These are phyloP conservation scores for Leccinum longicurvipes DNA, from an alignment of 768 basidiomycete species.

Conservation along the genomic window DNA sequence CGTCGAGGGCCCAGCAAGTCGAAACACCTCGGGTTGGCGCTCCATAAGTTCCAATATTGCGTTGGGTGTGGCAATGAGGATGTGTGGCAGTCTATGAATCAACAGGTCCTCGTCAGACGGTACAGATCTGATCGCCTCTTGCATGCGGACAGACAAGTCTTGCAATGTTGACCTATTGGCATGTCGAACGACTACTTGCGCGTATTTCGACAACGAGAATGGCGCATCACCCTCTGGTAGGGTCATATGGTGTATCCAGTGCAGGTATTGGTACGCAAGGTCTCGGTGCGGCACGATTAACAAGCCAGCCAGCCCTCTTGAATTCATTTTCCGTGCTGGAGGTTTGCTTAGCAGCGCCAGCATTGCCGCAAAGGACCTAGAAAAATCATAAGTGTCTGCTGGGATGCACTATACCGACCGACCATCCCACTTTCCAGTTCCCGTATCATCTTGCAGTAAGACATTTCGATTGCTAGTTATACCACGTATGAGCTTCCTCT, in stretches of 20 bases:
- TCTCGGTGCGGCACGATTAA: constrained; percentile 73
- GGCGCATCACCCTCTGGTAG: constrained; percentile 28
- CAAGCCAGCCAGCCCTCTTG: constrained; percentile 45
- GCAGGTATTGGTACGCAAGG: constrained; percentile 60
- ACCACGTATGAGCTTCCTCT: constrained; percentile 60
- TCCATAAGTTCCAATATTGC: constrained; percentile 57
- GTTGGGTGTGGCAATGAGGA: constrained; percentile 71
- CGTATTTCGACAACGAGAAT: constrained; percentile 41
- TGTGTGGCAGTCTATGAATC: constrained; percentile 50
- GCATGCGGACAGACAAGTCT: constrained; percentile 25
- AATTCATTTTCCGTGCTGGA: constrained; percentile 9
- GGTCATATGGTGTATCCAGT: constrained; percentile 60
- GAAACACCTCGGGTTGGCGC: constrained; percentile 41
- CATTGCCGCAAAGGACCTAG: constrained; percentile 69
- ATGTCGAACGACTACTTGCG: constrained; percentile 60
- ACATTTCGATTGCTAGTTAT: constrained; percentile 56
- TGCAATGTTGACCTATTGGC: constrained; percentile 27
- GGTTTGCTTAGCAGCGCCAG: constrained; percentile 63
- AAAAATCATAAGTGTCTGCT: neutral
- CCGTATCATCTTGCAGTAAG: constrained; percentile 67
- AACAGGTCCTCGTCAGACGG: constrained; percentile 36
- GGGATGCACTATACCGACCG: neutral
- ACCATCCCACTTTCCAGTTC: constrained; percentile 69
- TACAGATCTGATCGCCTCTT: constrained; percentile 25
- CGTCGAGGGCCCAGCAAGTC: constrained; percentile 45